Evolutionary conservation across 2,329 filamentous ascomycete genomes (phyloP).

Genomic region (Harringtonia aguacate): DNA sequence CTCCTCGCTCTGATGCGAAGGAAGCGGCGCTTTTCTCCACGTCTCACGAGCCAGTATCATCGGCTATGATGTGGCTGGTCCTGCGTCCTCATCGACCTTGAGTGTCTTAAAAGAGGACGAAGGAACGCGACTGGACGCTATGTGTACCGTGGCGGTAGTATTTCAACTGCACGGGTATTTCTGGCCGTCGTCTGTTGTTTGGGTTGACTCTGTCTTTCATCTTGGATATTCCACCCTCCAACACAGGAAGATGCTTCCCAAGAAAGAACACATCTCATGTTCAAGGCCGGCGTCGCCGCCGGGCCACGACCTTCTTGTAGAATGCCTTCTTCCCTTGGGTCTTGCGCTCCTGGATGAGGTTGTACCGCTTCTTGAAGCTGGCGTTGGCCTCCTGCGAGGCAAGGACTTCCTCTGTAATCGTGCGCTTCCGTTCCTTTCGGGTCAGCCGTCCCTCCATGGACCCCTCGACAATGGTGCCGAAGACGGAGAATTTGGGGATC

Average conservation of each 20-base stretch:
- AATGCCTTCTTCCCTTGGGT: conserved; percentile 80
- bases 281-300: conserved; percentile 15
- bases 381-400: conserved; percentile 51
- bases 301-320: conserved; percentile 68
- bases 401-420: conserved; percentile 76
- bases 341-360: conserved; percentile 72
- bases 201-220: too few relatives aligned
- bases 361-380: conserved; percentile 81
- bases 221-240: too few relatives aligned
- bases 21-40: too few relatives aligned
- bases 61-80: too few relatives aligned
- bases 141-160: too few relatives aligned
- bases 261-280: not conserved
- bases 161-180: too few relatives aligned
- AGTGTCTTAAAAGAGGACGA: too few relatives aligned
- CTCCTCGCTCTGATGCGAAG: too few relatives aligned
- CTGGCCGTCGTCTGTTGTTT: too few relatives aligned
- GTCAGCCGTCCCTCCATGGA: conserved; percentile 79
- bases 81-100: too few relatives aligned
- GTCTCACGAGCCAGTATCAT: too few relatives aligned
- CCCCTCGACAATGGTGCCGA: conserved; percentile 81
- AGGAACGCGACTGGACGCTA: too few relatives aligned
- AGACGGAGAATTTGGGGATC: conserved; percentile 74
- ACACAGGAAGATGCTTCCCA: not conserved
- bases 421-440: conserved; percentile 80